phyloP scores from a whole-genome alignment of 2,329 filamentous ascomycete genomes.

The Trichothecium sympodiale region DNA sequence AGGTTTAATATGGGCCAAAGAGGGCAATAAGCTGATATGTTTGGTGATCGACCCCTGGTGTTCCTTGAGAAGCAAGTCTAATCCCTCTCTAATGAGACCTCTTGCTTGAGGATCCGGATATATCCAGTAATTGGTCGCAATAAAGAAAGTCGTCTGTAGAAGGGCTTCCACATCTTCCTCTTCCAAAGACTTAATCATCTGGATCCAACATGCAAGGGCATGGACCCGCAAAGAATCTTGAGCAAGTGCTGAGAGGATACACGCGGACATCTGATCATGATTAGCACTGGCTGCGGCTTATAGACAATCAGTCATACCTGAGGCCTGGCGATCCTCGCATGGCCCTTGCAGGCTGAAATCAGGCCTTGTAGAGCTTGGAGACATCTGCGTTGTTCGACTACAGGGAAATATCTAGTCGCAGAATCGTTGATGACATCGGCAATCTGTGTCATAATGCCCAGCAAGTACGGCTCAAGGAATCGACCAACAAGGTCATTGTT shows the following conservation, averaged over 20 bases:
- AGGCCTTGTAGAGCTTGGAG: conserved; percentile 82
- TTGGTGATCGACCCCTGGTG: conserved; percentile 51
- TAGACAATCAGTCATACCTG: conserved; percentile 44
- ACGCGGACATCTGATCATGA: conserved; percentile 66
- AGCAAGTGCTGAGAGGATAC: conserved; percentile 72
- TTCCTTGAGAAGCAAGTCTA: conserved; percentile 41
- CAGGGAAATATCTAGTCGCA: conserved; percentile 36
- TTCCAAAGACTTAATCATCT: conserved; percentile 63
- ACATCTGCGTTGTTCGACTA: conserved; percentile 62
- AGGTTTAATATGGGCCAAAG: conserved; percentile 57
- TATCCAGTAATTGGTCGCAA: conserved; percentile 73
- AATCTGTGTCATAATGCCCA: conserved; percentile 78
- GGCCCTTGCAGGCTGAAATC: conserved; percentile 62
- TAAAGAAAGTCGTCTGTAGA: conserved; percentile 80
- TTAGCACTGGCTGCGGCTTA: neutral
- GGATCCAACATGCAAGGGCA: conserved; percentile 76
- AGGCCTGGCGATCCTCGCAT: conserved; percentile 70
- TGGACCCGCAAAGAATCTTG: conserved; percentile 63
- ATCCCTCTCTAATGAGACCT: no score
- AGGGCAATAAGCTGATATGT: conserved; percentile 67
- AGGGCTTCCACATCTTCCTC: conserved; percentile 70
- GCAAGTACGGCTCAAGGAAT: conserved; percentile 73
- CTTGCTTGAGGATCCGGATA: conserved; percentile 14
- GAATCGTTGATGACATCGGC: conserved; percentile 68
- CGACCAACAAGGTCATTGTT: conserved; percentile 50